These are phyloP conservation scores for Gryganskiella cystojenkinii DNA, from an alignment of 192 early-diverging fungal genomes.

Conservation along the genomic window DNA sequence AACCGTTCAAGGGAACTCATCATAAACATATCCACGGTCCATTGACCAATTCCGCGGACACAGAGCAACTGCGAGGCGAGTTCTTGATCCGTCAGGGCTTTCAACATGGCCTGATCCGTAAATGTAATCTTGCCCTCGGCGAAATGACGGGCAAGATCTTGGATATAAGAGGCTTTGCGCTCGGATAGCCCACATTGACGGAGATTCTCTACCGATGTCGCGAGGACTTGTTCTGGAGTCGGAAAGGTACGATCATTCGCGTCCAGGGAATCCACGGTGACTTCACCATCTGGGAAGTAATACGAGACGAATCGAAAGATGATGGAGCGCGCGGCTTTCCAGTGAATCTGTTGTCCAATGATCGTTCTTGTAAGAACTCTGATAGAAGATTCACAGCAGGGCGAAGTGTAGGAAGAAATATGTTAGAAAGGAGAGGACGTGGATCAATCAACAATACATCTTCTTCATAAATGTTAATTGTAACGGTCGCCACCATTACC, in stretches of 20 bases:
- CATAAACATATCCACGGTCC: slow-evolving; percentile 52
- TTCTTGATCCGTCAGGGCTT: slow-evolving; percentile 33
- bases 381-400: neutral
- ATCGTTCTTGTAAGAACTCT: slow-evolving; percentile 41
- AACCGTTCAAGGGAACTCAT: slow-evolving; percentile 42
- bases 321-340: slow-evolving; percentile 46
- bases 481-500: slow-evolving; percentile 24
- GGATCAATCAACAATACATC: too few species aligned
- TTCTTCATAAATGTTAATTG: too few species aligned
- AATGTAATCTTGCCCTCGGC: slow-evolving; percentile 45
- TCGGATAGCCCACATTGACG: slow-evolving; percentile 39
- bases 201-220: slow-evolving; percentile 19
- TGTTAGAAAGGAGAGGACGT: neutral
- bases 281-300: slow-evolving; percentile 18
- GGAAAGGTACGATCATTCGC: slow-evolving; percentile 29
- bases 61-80: slow-evolving; percentile 35
- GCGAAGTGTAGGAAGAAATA: neutral
- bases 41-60: slow-evolving; percentile 43
- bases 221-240: slow-evolving; percentile 18
- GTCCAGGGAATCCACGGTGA: slow-evolving; percentile 40
- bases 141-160: slow-evolving; percentile 42
- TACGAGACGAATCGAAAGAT: slow-evolving; percentile 42
- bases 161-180: slow-evolving; percentile 45
- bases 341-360: slow-evolving; percentile 42
- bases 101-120: slow-evolving; percentile 21